A percentile compares a stretch with the other conserved stretches of the same genome.
Conservation (phyloP, 345 rosid species). For the Lepidium aucheri region DNA sequence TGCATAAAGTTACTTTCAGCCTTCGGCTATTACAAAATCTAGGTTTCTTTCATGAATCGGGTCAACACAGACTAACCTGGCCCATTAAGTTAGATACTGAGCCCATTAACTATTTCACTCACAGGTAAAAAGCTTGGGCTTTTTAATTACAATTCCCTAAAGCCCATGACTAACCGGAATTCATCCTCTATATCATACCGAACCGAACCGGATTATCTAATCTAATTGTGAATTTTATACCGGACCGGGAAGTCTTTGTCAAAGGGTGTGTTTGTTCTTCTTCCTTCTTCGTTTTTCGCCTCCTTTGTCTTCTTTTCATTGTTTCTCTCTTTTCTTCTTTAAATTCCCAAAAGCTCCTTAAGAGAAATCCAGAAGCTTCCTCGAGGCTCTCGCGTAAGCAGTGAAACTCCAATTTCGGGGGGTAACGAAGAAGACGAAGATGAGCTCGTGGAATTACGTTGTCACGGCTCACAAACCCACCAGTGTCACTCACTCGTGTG, state of each 20-base stretch:
- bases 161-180: not conserved
- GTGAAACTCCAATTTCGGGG: not conserved
- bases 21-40: too few species aligned
- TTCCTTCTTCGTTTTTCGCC: slow-evolving; percentile 3
- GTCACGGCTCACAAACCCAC: slow-evolving; percentile 73
- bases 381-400: not conserved
- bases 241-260: not conserved
- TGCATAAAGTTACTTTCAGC: too few species aligned
- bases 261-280: not conserved
- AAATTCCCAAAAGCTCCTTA: not conserved
- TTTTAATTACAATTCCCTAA: not conserved
- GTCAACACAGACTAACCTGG: too few species aligned
- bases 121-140: not conserved
- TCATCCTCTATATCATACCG: not conserved
- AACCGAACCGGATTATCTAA: not conserved
- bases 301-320: not conserved
- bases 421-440: not conserved
- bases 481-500: slow-evolving; percentile 92
- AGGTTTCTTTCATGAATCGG: too few species aligned
- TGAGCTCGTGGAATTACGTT: slow-evolving; percentile 53
- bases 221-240: not conserved
- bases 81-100: not conserved
- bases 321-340: not conserved
- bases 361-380: slow-evolving; percentile 14
- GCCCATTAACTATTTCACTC: not conserved